Base-by-base conservation (phyloP, 495 filamentous ascomycete genomes). In the Neurospora cerealis region DNA sequence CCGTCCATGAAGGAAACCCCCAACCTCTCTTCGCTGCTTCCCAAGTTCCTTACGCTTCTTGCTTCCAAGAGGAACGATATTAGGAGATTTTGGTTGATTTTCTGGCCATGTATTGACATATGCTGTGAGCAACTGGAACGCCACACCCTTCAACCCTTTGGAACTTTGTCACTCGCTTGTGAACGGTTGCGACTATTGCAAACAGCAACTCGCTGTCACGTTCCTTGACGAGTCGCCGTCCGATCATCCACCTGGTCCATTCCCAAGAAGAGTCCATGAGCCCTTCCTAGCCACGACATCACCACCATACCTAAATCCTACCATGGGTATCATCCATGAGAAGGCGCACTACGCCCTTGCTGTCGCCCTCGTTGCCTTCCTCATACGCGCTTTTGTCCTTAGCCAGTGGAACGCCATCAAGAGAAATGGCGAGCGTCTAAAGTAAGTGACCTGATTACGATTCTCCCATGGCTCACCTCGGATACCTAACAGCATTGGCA, bases 351-450 rank as follows among this genome's bases (percentile, higher is more conserved):
- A 78, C 69, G 72, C 76, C 48, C 2, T 77, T 8, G 73, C 62
- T 15, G 71, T 44, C 1, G 66, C 75, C 11, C 37, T 76, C 13
- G 13, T 81, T 4, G 74, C 73, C 38, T 19, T 81, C 36, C 28
- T 81, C 11, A 34, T 80, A 28, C 74, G 72, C n/a, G 66, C 69
- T 17, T 70, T 71, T n/a, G 39, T 75, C 19, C 69, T 69, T 6
- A 66, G 71, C 17, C n/a, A 62, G n/a, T 72, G 73, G n/a, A 74
- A 74, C 17, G 40, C 71, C 40, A 80, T 82, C 36, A 72, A n/a
- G 21, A 48, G 76, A 3, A 74, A 82, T 74, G 79, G 80, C 1
- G n/a, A 78, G 40, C 75, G 71, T 6, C 38, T 82, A 3, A 77
- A 71, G 80, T 82, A 46, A 21, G 76, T 21, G 15, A 7, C 34